Evolutionary conservation across 179 eudicot species (phyloP).

Genomic region (Silene coronaria): DNA sequence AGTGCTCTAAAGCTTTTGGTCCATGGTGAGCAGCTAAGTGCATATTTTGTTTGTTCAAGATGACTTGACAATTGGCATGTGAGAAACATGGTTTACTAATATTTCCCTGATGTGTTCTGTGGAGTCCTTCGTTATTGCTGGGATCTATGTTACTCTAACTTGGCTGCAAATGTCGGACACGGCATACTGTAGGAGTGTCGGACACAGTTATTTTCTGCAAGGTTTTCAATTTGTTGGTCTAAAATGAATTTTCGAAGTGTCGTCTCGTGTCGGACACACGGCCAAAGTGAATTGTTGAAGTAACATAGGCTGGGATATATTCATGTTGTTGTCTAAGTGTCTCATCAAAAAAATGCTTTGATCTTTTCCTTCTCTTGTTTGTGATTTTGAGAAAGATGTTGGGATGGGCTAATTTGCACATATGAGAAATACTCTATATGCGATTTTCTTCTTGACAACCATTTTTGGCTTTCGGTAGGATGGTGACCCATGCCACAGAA

Average conservation of each 20-base stretch:
- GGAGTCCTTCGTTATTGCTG: not conserved
- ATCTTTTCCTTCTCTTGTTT: not conserved
- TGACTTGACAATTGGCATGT: not conserved
- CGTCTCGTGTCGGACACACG: too few species aligned
- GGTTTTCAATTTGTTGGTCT: too few species aligned
- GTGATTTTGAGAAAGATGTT: not conserved
- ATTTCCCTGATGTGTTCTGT: not conserved
- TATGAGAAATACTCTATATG: not conserved
- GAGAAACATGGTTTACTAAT: not conserved
- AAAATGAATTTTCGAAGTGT: too few species aligned
- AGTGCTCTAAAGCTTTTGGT: conserved; percentile 89
- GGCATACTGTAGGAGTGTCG: too few species aligned
- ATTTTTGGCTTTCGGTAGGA: conserved; percentile 41
- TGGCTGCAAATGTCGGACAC: too few species aligned
- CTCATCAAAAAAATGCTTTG: not conserved
- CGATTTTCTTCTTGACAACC: conserved; percentile 1
- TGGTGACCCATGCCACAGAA: conserved; percentile 86
- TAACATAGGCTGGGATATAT: not conserved
- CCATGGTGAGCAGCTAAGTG: conserved; percentile 63
- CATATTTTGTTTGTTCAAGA: not conserved
- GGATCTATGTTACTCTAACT: not conserved
- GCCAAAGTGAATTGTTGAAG: too few species aligned
- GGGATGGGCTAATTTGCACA: not conserved
- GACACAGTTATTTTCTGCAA: too few species aligned
- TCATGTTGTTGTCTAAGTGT: not conserved